Evolutionary conservation across 2,329 filamentous ascomycete genomes (phyloP).

Genomic region (Fusarium newnesense): DNA sequence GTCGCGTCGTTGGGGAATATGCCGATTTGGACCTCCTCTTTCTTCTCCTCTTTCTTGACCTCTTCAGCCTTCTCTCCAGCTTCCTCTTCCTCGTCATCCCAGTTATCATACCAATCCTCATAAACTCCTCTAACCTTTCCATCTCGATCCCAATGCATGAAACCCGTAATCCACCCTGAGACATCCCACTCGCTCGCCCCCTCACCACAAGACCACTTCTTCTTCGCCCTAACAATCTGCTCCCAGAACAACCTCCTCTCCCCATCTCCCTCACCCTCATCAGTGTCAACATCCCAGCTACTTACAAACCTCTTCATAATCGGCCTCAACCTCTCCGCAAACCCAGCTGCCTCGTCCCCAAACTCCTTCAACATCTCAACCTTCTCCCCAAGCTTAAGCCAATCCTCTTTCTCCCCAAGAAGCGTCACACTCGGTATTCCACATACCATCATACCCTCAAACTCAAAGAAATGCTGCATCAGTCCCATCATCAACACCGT

Average conservation of each 20-base stretch:
- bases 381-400: slow-evolving; percentile 52
- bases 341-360: slow-evolving; percentile 55
- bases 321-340: slow-evolving; percentile 53
- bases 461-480: slow-evolving; percentile 54
- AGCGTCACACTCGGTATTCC: slow-evolving; percentile 57
- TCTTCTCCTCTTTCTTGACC: not conserved
- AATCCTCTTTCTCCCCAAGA: slow-evolving; percentile 52
- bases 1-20: slow-evolving; percentile 3
- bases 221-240: slow-evolving; percentile 52
- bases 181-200: slow-evolving; percentile 50
- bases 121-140: slow-evolving; percentile 41
- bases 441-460: slow-evolving; percentile 51
- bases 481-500: slow-evolving; percentile 58
- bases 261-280: not conserved
- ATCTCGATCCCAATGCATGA: slow-evolving; percentile 56
- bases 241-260: slow-evolving; percentile 56
- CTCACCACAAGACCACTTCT: slow-evolving; percentile 43
- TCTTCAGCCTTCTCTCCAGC: not conserved
- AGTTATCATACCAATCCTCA: not conserved
- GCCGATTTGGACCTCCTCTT: not conserved
- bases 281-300: slow-evolving; percentile 54
- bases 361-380: slow-evolving; percentile 56
- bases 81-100: not conserved
- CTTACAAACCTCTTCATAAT: slow-evolving; percentile 57
- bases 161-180: slow-evolving; percentile 61